Percentiles rank a stretch among this genome's conserved stretches.
These are phyloP conservation scores for Microthlaspi erraticum DNA, from an alignment of 345 rosid species.

Conservation along the genomic window DNA sequence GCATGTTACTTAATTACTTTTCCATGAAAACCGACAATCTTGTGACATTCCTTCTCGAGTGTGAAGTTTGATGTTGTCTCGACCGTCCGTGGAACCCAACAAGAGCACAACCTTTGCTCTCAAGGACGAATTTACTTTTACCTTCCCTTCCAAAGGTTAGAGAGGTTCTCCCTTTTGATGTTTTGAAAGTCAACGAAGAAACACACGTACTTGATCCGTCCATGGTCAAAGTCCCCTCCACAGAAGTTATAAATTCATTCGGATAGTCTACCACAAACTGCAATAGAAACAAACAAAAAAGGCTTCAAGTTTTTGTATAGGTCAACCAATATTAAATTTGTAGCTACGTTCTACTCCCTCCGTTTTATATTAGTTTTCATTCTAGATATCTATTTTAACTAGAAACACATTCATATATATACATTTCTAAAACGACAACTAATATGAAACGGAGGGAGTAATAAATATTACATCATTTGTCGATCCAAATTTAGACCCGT, in stretches of 20 bases:
- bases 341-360: no score
- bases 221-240: background rate
- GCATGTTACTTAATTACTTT: constrained; percentile 11
- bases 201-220: background rate
- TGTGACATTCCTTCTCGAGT: background rate
- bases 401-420: no score
- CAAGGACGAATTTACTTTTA: background rate
- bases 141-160: constrained; percentile 1
- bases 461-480: no score
- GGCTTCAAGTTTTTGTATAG: background rate
- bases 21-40: constrained; percentile 29
- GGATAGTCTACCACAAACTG: constrained; percentile 28
- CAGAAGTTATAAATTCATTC: constrained; percentile 24
- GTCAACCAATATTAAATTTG: no score
- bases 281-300: background rate
- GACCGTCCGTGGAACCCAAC: constrained; percentile 3
- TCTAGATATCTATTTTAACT: no score
- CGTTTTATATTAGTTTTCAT: no score
- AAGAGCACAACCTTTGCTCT: background rate
- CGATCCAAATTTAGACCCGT: no score
- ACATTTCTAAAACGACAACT: no score
- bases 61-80: background rate
- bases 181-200: background rate
- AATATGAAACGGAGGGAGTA: no score
- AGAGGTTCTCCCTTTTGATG: constrained; percentile 16